Percentiles rank a stretch among this genome's conserved stretches.
These are phyloP conservation scores for Beauveria medogensis DNA, from an alignment of 2,329 filamentous ascomycete genomes.

Conservation along the genomic window DNA sequence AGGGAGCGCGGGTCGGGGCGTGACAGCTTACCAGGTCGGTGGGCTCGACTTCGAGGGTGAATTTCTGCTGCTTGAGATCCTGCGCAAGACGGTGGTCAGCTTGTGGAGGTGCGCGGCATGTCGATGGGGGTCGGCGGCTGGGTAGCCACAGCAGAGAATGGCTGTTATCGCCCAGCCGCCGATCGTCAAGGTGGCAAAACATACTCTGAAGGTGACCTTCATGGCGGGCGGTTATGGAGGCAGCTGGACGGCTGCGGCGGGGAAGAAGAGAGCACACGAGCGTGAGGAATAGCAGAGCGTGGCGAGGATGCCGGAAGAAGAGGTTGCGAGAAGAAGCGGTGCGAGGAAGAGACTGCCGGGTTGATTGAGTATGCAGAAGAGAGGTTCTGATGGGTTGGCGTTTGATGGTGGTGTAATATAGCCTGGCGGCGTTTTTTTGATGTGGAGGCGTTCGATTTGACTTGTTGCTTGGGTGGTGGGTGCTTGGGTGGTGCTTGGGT, in stretches of 20 bases:
- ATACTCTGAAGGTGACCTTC: constrained; percentile 62
- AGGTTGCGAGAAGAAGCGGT: constrained; percentile 10
- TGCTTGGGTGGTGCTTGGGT: no score
- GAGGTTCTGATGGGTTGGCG: neutral
- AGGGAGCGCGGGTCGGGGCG: constrained; percentile 17
- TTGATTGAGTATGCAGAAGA: neutral
- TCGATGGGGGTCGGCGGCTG: neutral
- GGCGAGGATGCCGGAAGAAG: neutral
- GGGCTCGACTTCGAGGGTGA: constrained; percentile 89
- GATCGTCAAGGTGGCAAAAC: constrained; percentile 18
- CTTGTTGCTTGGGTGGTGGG: neutral
- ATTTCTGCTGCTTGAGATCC: constrained; percentile 99
- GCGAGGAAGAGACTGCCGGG: neutral
- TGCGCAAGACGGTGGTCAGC: constrained; percentile 27
- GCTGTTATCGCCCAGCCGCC: neutral
- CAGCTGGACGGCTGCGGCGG: constrained; percentile 20
- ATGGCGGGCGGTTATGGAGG: constrained; percentile 40
- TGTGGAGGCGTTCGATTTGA: constrained; percentile 10
- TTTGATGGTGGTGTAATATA: neutral
- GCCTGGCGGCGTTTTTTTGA: constrained; percentile 7
- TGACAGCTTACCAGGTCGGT: constrained; percentile 69
- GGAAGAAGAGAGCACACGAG: neutral
- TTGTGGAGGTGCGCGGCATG: neutral
- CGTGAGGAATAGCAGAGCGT: neutral
- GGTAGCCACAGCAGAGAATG: neutral